phyloP scores from a whole-genome alignment of 1,284 basidiomycete species.

The Gomphus bonarii region DNA sequence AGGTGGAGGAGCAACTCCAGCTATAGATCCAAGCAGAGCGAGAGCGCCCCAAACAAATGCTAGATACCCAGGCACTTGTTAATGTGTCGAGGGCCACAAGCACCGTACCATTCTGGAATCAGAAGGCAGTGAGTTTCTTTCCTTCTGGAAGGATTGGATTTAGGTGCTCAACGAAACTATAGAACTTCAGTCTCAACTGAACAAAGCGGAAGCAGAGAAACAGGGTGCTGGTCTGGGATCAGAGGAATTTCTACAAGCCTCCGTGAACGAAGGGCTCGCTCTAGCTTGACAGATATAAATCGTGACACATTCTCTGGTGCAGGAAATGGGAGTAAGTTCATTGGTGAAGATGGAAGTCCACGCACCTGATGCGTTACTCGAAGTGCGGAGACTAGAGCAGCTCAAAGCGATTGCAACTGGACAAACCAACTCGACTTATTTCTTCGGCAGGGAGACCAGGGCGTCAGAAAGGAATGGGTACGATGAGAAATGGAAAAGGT shows the following conservation, averaged over 20 bases:
- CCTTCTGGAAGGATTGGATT: neutral
- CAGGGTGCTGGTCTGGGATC: slow-evolving; percentile 25
- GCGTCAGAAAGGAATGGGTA: slow-evolving; percentile 26
- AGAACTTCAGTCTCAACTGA: slow-evolving; percentile 20
- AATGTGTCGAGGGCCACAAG: slow-evolving; percentile 47
- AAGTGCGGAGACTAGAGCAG: slow-evolving; percentile 38
- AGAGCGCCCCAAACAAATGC: slow-evolving; percentile 40
- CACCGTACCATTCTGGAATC: slow-evolving; percentile 41
- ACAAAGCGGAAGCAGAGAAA: slow-evolving; percentile 25
- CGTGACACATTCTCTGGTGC: slow-evolving; percentile 29
- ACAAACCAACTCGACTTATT: slow-evolving; percentile 40
- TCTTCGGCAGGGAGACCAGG: slow-evolving; percentile 35
- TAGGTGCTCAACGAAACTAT: neutral
- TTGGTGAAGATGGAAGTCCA: slow-evolving; percentile 24
- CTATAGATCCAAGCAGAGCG: slow-evolving; percentile 47
- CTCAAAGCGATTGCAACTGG: slow-evolving; percentile 38
- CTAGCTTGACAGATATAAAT: slow-evolving; percentile 36
- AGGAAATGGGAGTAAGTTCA: slow-evolving; percentile 16
- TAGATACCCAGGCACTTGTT: slow-evolving; percentile 45
- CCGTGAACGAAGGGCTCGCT: slow-evolving; percentile 37
- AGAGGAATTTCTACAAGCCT: slow-evolving; percentile 28
- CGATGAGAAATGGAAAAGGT: slow-evolving; percentile 33
- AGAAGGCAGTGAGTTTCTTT: slow-evolving; percentile 26
- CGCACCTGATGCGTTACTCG: slow-evolving; percentile 33
- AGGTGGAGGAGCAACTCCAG: slow-evolving; percentile 42